phyloP scores from a whole-genome alignment of 495 filamentous ascomycete genomes.

The Aspergillus carlsbadensis region DNA sequence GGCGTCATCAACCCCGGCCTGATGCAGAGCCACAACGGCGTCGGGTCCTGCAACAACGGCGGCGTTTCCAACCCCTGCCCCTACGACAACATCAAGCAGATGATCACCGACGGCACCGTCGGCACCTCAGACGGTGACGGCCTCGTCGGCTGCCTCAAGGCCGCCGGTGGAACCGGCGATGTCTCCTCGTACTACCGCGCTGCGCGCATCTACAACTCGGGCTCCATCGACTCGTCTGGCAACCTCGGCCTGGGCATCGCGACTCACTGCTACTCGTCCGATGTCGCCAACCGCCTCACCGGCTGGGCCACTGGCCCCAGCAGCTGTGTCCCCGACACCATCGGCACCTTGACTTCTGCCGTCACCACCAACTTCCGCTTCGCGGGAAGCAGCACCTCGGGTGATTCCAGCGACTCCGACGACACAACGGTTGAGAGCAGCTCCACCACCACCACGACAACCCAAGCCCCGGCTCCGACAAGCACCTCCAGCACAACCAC shows the following conservation, averaged over 20 bases:
- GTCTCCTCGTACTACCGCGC: conserved; percentile 47
- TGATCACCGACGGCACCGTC: conserved; percentile 42
- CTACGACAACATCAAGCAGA: conserved; percentile 37
- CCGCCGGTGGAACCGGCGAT: conserved; percentile 25
- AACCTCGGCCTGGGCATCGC: conserved; percentile 51
- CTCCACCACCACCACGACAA: not conserved
- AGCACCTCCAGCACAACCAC: not conserved
- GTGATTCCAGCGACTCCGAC: not conserved
- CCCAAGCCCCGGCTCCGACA: not conserved
- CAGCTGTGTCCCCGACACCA: conserved; percentile 13
- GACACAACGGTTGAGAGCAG: not conserved
- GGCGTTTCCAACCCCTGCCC: conserved; percentile 45
- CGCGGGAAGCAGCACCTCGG: not conserved
- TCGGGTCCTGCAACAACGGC: conserved; percentile 43
- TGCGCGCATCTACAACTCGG: conserved; percentile 59
- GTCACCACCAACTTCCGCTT: conserved; percentile 1
- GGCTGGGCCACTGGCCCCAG: conserved; percentile 43
- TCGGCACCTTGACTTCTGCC: not conserved
- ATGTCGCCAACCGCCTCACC: conserved; percentile 34
- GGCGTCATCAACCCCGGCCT: conserved; percentile 53
- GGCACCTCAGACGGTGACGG: conserved; percentile 35
- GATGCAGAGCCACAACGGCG: conserved; percentile 54
- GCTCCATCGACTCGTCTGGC: conserved; percentile 40
- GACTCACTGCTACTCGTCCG: conserved; percentile 56
- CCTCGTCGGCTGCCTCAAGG: conserved; percentile 34